Percentiles rank a stretch among this genome's conserved stretches.
Conservation (phyloP, 129 eudicot species). For the Arctium minus region DNA sequence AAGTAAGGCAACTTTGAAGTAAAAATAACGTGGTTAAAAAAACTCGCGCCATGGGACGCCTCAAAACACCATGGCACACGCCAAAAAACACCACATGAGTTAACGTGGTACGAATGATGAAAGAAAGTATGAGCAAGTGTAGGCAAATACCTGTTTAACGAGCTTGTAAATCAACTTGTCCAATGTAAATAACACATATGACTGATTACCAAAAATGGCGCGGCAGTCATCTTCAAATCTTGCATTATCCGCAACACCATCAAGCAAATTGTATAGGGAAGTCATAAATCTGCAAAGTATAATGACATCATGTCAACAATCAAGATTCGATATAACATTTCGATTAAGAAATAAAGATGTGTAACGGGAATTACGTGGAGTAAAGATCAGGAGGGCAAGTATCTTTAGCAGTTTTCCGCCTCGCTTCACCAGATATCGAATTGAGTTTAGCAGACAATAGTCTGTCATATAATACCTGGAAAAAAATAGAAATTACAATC, state of each 20-base stretch:
- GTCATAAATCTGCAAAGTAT: constrained; percentile 64
- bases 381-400: constrained; percentile 52
- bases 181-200: constrained; percentile 89
- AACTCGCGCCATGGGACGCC: background rate
- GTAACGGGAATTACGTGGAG: constrained; percentile 46
- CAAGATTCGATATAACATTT: background rate
- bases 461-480: constrained; percentile 78
- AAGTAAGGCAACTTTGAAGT: background rate
- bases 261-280: constrained; percentile 76
- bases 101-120: background rate
- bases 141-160: constrained; percentile 75
- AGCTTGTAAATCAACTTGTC: constrained; percentile 90
- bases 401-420: constrained; percentile 57
- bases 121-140: background rate
- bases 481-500: constrained; percentile 2
- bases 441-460: constrained; percentile 62
- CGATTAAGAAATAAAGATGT: background rate
- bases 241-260: constrained; percentile 84
- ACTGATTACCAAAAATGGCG: constrained; percentile 85
- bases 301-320: constrained; percentile 1
- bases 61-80: background rate
- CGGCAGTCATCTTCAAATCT: constrained; percentile 97
- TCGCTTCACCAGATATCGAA: constrained; percentile 50
- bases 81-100: background rate
- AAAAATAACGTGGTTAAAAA: background rate